A percentile compares a stretch with the other conserved stretches of the same genome.
Evolutionary conservation across 2,329 filamentous ascomycete genomes (phyloP).

Genomic region (Achaetomium macrosporum): DNA sequence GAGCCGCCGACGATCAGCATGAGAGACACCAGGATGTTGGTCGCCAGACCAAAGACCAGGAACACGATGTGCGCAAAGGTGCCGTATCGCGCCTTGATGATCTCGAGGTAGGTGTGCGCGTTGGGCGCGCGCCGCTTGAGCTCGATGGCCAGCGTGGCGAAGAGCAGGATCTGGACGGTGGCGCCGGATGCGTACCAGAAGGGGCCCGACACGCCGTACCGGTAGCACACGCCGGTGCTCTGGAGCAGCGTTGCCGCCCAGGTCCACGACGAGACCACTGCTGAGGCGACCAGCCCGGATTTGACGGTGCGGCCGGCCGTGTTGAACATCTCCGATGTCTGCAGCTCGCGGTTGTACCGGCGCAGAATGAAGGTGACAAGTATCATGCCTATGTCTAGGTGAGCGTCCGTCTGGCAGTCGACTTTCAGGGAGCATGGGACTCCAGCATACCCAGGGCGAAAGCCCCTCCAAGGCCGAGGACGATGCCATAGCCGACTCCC

Average conservation of each 20-base stretch:
- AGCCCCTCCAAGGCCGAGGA: conserved; percentile 65
- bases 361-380: conserved; percentile 32
- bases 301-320: conserved; percentile 86
- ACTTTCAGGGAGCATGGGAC: background rate
- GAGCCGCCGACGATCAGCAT: conserved; percentile 84
- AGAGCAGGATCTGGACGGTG: conserved; percentile 81
- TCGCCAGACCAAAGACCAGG: conserved; percentile 75
- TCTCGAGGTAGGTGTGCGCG: conserved; percentile 79
- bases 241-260: conserved; percentile 84
- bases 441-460: conserved; percentile 56
- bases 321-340: conserved; percentile 89
- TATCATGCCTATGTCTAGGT: conserved; percentile 31
- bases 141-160: conserved; percentile 85
- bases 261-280: conserved; percentile 90
- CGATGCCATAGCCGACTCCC: conserved; percentile 70
- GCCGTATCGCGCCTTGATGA: conserved; percentile 76
- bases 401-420: background rate
- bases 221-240: conserved; percentile 74
- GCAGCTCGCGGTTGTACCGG: conserved; percentile 55
- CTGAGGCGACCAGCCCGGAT: conserved; percentile 78
- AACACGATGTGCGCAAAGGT: conserved; percentile 66
- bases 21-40: conserved; percentile 79
- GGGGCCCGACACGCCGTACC: conserved; percentile 61
- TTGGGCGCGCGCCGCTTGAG: conserved; percentile 82
- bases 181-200: conserved; percentile 64